Conservation (phyloP, 2,329 filamentous ascomycete species). For the Neonectria hederae region DNA sequence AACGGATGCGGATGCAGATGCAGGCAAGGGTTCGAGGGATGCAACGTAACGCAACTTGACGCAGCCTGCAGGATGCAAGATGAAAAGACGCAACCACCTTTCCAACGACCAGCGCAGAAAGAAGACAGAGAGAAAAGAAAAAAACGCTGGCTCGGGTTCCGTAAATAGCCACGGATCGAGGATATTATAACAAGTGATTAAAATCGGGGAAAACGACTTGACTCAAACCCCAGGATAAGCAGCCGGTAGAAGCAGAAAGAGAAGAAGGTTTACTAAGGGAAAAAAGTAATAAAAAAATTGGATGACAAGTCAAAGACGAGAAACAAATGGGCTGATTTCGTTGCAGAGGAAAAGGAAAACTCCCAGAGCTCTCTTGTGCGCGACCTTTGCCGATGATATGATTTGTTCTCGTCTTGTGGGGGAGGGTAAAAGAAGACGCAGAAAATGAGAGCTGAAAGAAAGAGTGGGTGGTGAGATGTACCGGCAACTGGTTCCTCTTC, state of each 20-base stretch:
- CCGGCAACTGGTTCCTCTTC: neutral
- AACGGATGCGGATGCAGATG: constrained; percentile 4
- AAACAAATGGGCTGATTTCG: neutral
- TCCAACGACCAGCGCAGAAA: constrained; percentile 26
- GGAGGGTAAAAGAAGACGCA: neutral
- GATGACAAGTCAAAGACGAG: neutral
- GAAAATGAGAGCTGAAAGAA: neutral
- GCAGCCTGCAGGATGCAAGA: constrained; percentile 24
- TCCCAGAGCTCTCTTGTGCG: neutral
- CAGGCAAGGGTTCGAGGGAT: constrained; percentile 1
- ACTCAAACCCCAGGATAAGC: neutral
- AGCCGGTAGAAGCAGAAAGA: neutral
- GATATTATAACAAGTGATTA: neutral
- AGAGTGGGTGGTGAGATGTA: neutral
- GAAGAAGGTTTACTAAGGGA: too few species aligned
- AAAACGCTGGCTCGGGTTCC: neutral
- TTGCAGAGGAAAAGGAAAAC: neutral
- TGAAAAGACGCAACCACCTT: constrained; percentile 9
- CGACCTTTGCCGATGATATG: neutral
- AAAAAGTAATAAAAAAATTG: neutral
- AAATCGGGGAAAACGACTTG: neutral
- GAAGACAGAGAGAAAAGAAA: neutral
- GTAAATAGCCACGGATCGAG: neutral
- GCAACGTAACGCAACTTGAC: constrained; percentile 17
- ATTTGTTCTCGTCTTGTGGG: neutral